Evolutionary conservation across 352 stramenopile genomes (phyloP).

Genomic region (Globisporangium irregulare): DNA sequence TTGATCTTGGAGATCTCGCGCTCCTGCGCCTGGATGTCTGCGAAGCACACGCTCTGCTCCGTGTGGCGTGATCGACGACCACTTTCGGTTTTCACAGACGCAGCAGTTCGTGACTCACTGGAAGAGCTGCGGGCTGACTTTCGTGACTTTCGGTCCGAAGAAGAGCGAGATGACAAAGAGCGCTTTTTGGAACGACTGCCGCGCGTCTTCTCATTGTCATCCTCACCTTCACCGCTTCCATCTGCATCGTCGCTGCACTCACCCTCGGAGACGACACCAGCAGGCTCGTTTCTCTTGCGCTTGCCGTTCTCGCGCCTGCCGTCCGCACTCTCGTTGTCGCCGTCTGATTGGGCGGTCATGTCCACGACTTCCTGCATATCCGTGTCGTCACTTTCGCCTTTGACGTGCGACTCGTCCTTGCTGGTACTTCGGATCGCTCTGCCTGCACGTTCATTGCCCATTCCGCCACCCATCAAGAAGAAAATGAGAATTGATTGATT

Average conservation of each 20-base stretch:
- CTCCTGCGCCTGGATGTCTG: conserved; percentile 54
- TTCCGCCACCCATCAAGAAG: neutral
- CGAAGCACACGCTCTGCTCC: conserved; percentile 40
- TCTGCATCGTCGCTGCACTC: neutral
- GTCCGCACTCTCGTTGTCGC: neutral
- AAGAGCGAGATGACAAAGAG: neutral
- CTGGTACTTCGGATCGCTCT: neutral
- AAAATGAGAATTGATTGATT: neutral
- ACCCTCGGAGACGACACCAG: neutral
- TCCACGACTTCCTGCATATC: conserved; percentile 7
- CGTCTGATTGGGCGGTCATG: conserved; percentile 3
- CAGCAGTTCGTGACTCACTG: neutral
- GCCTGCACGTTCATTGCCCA: neutral
- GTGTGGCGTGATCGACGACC: conserved; percentile 1
- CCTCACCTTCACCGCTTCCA: neutral
- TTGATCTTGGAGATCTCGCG: conserved; percentile 46
- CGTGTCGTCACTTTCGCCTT: neutral
- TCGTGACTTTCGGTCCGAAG: neutral
- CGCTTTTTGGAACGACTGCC: neutral
- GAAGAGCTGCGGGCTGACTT: conserved; percentile 9
- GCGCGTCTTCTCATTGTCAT: neutral
- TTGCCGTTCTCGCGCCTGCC: conserved; percentile 3
- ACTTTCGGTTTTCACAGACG: neutral
- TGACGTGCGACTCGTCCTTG: neutral
- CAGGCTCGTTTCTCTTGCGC: conserved; percentile 4